Evolutionary conservation across 2,329 filamentous ascomycete species (phyloP).

Genomic region (Neoarthrinium moseri): DNA sequence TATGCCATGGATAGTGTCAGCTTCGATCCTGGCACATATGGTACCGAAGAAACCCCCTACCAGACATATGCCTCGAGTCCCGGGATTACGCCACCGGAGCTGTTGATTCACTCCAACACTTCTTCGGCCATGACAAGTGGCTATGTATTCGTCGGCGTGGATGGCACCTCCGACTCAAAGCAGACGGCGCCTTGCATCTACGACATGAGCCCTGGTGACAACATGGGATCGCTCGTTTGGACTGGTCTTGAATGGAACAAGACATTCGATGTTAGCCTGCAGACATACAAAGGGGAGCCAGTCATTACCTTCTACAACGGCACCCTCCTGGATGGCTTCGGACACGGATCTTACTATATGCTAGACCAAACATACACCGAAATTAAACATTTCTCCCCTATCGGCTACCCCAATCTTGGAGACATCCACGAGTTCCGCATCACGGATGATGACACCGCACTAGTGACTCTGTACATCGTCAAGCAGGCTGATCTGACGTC

Average conservation of each 20-base stretch:
- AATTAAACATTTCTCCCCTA: constrained; percentile 29
- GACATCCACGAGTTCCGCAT: constrained; percentile 24
- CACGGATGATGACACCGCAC: constrained; percentile 15
- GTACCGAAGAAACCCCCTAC: constrained; percentile 2
- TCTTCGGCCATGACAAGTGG: constrained; percentile 2
- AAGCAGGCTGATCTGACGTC: constrained; percentile 17
- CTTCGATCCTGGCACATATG: constrained; percentile 4
- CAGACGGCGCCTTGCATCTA: constrained; percentile 1
- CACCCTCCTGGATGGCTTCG: constrained; percentile 22
- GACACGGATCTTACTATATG: constrained; percentile 17
- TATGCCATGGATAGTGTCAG: constrained; percentile 9
- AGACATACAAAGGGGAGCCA: constrained; percentile 28
- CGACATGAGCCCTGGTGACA: constrained; percentile 3
- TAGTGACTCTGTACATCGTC: constrained; percentile 18
- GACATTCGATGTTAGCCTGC: constrained; percentile 15
- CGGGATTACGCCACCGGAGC: background rate
- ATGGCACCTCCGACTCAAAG: constrained; percentile 1
- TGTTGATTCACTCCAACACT: constrained; percentile 3
- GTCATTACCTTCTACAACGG: constrained; percentile 36
- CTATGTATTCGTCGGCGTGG: constrained; percentile 3
- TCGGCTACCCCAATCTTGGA: constrained; percentile 26
- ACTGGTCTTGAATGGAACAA: background rate
- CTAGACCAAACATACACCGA: constrained; percentile 33
- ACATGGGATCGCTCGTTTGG: constrained; percentile 1
- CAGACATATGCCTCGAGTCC: constrained; percentile 1